Conservation (phyloP, 768 basidiomycete species). For the Russula lepida region DNA sequence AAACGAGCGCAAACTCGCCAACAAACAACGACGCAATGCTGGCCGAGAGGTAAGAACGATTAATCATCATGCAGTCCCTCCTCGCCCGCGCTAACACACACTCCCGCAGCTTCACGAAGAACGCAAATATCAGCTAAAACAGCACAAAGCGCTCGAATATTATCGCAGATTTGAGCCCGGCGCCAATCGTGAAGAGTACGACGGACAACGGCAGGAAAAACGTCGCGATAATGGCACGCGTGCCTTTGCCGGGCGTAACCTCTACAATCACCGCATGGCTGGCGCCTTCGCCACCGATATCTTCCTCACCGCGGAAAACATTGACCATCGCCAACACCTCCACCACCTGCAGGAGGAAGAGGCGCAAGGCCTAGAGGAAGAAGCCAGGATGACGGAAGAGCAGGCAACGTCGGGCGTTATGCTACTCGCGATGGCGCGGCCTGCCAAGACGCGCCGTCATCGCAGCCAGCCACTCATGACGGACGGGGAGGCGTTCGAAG, state of each 20-base stretch:
- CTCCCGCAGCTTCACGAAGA: constrained; percentile 10
- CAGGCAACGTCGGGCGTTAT: constrained; percentile 3
- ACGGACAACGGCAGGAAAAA: background rate
- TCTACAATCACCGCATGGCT: background rate
- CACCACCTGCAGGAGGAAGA: background rate
- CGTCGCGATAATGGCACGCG: background rate
- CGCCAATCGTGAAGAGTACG: background rate
- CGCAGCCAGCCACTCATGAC: background rate
- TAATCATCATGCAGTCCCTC: background rate
- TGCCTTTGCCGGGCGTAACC: background rate
- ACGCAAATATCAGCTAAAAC: background rate
- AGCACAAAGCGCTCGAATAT: background rate
- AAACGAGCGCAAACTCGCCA: constrained; percentile 1
- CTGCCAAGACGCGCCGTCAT: background rate
- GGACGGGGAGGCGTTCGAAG: constrained; percentile 14
- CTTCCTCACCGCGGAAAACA: no score
- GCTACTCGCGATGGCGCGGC: constrained; percentile 13
- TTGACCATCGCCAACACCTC: no score
- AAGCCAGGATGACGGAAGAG: no score
- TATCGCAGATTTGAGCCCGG: background rate
- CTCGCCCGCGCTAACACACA: background rate
- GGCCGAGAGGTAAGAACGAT: constrained; percentile 9
- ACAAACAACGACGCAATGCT: constrained; percentile 7
- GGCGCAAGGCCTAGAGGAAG: background rate
- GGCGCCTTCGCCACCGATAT: background rate